Conservation (phyloP, 805 yeast genomes). For the Nakazawaea peltata region DNA sequence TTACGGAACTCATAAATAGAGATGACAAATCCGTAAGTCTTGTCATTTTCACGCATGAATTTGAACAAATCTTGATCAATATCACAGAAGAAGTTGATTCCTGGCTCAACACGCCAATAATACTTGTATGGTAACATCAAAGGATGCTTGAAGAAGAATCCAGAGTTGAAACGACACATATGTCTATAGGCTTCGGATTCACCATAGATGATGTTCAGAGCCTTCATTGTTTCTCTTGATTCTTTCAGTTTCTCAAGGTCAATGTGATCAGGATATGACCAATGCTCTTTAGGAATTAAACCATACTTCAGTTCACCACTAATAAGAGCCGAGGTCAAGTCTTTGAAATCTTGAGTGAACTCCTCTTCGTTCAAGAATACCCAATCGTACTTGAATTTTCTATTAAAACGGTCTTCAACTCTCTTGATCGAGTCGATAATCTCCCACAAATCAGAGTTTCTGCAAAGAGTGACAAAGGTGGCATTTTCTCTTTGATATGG, state of each 20-base stretch:
- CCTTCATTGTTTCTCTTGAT: slow-evolving; percentile 49
- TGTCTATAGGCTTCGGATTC: slow-evolving; percentile 33
- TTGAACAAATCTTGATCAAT: slow-evolving; percentile 55
- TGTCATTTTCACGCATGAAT: slow-evolving; percentile 44
- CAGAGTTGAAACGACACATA: slow-evolving; percentile 40
- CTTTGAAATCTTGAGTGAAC: slow-evolving; percentile 65
- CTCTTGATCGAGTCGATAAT: slow-evolving; percentile 55
- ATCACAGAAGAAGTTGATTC: slow-evolving; percentile 53
- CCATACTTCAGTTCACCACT: slow-evolving; percentile 71
- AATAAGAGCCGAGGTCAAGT: slow-evolving; percentile 39
- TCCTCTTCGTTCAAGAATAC: slow-evolving; percentile 80
- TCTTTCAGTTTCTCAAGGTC: slow-evolving; percentile 64
- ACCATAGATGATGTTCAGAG: slow-evolving; percentile 30
- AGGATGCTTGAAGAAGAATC: slow-evolving; percentile 52
- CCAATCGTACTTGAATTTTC: slow-evolving; percentile 79
- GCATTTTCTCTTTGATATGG: slow-evolving; percentile 29
- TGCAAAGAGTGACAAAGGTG: slow-evolving; percentile 56
- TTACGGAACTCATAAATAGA: slow-evolving; percentile 53
- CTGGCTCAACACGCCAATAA: slow-evolving; percentile 77
- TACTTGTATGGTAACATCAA: slow-evolving; percentile 52
- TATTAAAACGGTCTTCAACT: slow-evolving; percentile 77
- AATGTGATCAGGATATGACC: slow-evolving; percentile 82
- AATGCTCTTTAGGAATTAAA: slow-evolving; percentile 64
- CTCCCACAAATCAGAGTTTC: slow-evolving; percentile 56
- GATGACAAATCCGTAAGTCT: slow-evolving; percentile 60